Base-by-base conservation (phyloP, 176 grass and related monocot genomes). In the Bolboschoenus planiculmis region DNA sequence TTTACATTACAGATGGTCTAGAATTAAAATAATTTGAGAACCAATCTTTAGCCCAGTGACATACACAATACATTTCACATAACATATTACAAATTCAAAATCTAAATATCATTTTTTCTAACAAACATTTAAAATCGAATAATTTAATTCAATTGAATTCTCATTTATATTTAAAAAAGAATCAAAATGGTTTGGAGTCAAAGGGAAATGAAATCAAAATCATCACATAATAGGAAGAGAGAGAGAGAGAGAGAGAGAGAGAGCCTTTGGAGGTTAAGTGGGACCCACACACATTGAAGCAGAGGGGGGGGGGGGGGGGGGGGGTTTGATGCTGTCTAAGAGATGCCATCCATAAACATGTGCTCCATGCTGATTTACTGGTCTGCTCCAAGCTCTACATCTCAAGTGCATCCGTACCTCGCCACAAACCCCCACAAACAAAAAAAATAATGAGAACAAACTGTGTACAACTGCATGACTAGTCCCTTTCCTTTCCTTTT, bases 281-380 rank as follows among this genome's bases (percentile, higher is more conserved):
- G 78, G 37, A 34, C 18, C 50, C 47, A 79, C 29, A 57, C 18
- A 10, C 44, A 79, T 79, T 34, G 56, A 61, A 61, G 14, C 35
- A 61, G n/a, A 15, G 50, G 50, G 24, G 21, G 79, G 79, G 36
- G 50, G 50, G 50, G 24, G 21, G 79, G 50, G 50, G 50, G 24
- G 21, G 79, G 79, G 36, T 40, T 81, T 81, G 56, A 63, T 81
- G 79, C n/a, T 81, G 55, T 81, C 78, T 62, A 56, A 62, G 53
- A 58, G 33, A 81, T 79, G 33, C 55, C 36, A 80, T 56, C 79
- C 56, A 81, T 81, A 23, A 24, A 33, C 78, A 81, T 62, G 78
- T 81, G 56, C 54, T 57, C 11, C 37, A 42, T 43, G 54, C 54
- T 81, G 79, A 60, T 81, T 59, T 39, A 37, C 10, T 81, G 79